Conservation (phyloP, 306 rosid genomes). For the Carpinus fangiana region DNA sequence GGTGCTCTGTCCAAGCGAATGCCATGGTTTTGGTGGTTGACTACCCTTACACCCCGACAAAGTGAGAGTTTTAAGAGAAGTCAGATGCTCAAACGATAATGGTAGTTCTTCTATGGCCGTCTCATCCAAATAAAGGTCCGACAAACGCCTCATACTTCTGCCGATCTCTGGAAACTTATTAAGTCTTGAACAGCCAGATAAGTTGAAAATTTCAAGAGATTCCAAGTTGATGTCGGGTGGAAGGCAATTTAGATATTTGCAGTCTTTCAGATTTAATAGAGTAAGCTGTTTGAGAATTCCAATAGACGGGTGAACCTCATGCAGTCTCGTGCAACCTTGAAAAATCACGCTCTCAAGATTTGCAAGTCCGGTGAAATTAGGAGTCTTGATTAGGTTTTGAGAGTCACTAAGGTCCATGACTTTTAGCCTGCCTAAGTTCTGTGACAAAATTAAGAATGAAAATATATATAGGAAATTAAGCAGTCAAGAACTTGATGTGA, state of each 20-base stretch:
- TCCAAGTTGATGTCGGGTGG: conserved; percentile 15
- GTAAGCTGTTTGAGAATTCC: conserved; percentile 11
- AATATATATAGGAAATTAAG: not conserved
- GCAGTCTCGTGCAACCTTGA: conserved; percentile 23
- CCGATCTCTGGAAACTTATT: conserved; percentile 24
- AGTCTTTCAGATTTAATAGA: conserved; percentile 20
- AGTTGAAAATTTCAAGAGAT: conserved; percentile 18
- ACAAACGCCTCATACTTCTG: conserved; percentile 2
- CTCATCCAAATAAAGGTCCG: not conserved
- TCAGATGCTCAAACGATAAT: not conserved
- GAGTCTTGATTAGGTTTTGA: conserved; percentile 7
- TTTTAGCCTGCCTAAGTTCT: conserved; percentile 26
- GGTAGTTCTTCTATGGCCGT: not conserved
- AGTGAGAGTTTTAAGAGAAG: conserved; percentile 14
- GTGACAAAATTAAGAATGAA: not conserved
- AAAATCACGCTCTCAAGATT: conserved; percentile 20
- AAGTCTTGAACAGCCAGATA: conserved; percentile 20
- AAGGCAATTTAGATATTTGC: conserved; percentile 2
- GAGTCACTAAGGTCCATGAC: conserved; percentile 27
- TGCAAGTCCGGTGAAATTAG: conserved; percentile 9
- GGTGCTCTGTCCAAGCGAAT: no score
- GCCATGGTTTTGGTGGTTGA: not conserved
- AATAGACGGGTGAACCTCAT: conserved; percentile 17
- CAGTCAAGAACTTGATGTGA: not conserved
- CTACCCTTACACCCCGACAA: conserved; percentile 7